These are phyloP conservation scores for Verticillium alfalfae DNA, from an alignment of 2,329 filamentous ascomycete genomes.

Conservation along the genomic window DNA sequence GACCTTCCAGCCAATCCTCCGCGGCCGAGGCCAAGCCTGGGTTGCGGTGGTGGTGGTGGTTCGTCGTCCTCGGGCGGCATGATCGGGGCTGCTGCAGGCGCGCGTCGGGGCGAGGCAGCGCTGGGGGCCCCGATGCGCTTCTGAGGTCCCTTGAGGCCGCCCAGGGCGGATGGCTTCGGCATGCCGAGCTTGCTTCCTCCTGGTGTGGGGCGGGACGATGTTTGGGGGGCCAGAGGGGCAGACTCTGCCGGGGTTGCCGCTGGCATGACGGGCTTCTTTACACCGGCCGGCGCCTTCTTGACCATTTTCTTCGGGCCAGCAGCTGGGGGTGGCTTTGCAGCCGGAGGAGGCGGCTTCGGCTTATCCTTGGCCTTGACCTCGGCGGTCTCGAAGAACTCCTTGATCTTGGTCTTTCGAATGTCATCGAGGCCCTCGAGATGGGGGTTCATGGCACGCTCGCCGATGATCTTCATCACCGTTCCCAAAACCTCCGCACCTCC, in stretches of 20 bases:
- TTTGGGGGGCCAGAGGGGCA: slow-evolving; percentile 50
- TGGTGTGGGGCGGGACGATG: slow-evolving; percentile 44
- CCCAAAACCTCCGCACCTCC: slow-evolving; percentile 89
- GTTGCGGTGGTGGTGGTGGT: slow-evolving; percentile 43
- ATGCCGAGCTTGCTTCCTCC: slow-evolving; percentile 42
- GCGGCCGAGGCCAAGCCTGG: slow-evolving; percentile 63
- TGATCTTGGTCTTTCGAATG: slow-evolving; percentile 91
- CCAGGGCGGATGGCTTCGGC: slow-evolving; percentile 45
- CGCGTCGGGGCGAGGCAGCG: slow-evolving; percentile 46
- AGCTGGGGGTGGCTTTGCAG: slow-evolving; percentile 37
- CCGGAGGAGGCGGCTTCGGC: slow-evolving; percentile 71
- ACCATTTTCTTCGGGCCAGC: slow-evolving; percentile 37
- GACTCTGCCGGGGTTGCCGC: slow-evolving; percentile 16
- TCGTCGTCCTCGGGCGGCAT: slow-evolving; percentile 49
- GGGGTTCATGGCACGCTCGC: slow-evolving; percentile 90
- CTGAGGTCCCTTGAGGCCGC: slow-evolving; percentile 55
- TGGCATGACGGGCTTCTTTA: slow-evolving; percentile 34
- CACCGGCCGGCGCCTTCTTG: slow-evolving; percentile 27
- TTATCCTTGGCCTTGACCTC: slow-evolving; percentile 54
- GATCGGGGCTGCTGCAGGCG: slow-evolving; percentile 31
- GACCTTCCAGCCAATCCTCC: slow-evolving; percentile 84
- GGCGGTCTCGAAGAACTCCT: slow-evolving; percentile 74
- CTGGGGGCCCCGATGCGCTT: slow-evolving; percentile 48
- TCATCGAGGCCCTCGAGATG: slow-evolving; percentile 91
- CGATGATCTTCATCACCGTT: slow-evolving; percentile 97